Percentiles rank a stretch among this genome's conserved stretches.
Conservation (phyloP, 331 rosid genomes). For the Pyracantha coccinea region DNA sequence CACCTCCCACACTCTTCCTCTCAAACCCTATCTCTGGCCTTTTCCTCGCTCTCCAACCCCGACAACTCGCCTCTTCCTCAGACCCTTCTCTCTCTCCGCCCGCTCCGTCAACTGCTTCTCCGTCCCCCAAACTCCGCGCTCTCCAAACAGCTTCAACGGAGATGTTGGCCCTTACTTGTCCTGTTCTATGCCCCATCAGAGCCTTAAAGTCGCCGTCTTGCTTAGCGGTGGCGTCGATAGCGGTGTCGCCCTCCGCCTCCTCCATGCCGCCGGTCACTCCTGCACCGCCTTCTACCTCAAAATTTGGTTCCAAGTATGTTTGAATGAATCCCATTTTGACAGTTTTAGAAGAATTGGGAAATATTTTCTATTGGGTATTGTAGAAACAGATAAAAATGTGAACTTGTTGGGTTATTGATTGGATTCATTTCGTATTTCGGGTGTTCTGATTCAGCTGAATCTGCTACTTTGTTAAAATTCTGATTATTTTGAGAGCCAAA, state of each 20-base stretch:
- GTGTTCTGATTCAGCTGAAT: neutral
- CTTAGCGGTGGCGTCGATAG: slow-evolving; percentile 92
- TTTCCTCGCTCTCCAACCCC: slow-evolving; percentile 13
- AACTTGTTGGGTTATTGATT: neutral
- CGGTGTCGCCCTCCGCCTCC: slow-evolving; percentile 87
- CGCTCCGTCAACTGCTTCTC: neutral
- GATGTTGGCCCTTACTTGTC: slow-evolving; percentile 38
- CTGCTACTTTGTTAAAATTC: neutral
- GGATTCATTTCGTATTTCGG: neutral
- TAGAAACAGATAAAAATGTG: neutral
- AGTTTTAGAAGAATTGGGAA: neutral
- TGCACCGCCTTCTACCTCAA: slow-evolving; percentile 88
- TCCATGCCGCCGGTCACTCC: slow-evolving; percentile 80
- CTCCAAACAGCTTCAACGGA: slow-evolving; percentile 16
- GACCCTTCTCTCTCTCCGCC: slow-evolving; percentile 8
- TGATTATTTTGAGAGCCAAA: too few species aligned
- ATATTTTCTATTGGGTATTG: neutral
- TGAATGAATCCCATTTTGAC: neutral
- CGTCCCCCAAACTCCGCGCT: slow-evolving; percentile 13
- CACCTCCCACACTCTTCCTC: slow-evolving; percentile 7
- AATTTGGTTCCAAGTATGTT: slow-evolving; percentile 81
- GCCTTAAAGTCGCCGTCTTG: slow-evolving; percentile 68
- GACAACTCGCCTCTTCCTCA: neutral
- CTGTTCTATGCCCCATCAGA: slow-evolving; percentile 52
- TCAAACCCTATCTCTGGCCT: neutral